phyloP scores from a whole-genome alignment of 2,329 filamentous ascomycete genomes.

The Xylaria sp. region DNA sequence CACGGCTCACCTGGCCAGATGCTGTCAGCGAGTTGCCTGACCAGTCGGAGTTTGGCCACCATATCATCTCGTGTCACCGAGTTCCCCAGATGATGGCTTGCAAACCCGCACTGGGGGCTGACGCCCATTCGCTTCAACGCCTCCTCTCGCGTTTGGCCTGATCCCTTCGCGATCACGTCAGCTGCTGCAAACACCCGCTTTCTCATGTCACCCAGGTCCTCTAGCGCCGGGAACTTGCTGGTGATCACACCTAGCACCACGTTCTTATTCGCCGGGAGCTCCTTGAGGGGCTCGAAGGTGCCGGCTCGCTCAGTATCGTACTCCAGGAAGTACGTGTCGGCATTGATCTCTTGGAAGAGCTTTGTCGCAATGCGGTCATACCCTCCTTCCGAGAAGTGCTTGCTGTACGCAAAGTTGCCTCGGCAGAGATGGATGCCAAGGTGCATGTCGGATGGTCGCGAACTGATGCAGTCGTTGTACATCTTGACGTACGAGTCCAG shows the following conservation, averaged over 20 bases:
- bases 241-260: constrained; percentile 61
- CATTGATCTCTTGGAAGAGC: constrained; percentile 57
- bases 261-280: constrained; percentile 55
- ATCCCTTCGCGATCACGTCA: constrained; percentile 63
- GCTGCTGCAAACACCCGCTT: constrained; percentile 55
- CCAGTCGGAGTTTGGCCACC: constrained; percentile 66
- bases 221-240: constrained; percentile 57
- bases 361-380: constrained; percentile 63
- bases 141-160: constrained; percentile 58
- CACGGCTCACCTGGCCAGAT: constrained; percentile 55
- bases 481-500: constrained; percentile 71
- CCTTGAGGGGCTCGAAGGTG: constrained; percentile 59
- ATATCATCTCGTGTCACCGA: constrained; percentile 63
- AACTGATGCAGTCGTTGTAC: constrained; percentile 67
- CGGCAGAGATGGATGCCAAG: constrained; percentile 72
- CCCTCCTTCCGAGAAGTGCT: constrained; percentile 61
- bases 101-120: constrained; percentile 71
- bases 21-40: constrained; percentile 65
- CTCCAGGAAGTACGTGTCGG: constrained; percentile 64
- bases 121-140: constrained; percentile 63
- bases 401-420: constrained; percentile 60
- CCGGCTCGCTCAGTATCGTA: constrained; percentile 62
- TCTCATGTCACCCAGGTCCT: constrained; percentile 58
- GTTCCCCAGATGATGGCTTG: constrained; percentile 69
- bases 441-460: constrained; percentile 64